Percentiles rank a stretch among this genome's conserved stretches.
phyloP scores from a whole-genome alignment of 2,329 filamentous ascomycete species.

The Nemania sp. region DNA sequence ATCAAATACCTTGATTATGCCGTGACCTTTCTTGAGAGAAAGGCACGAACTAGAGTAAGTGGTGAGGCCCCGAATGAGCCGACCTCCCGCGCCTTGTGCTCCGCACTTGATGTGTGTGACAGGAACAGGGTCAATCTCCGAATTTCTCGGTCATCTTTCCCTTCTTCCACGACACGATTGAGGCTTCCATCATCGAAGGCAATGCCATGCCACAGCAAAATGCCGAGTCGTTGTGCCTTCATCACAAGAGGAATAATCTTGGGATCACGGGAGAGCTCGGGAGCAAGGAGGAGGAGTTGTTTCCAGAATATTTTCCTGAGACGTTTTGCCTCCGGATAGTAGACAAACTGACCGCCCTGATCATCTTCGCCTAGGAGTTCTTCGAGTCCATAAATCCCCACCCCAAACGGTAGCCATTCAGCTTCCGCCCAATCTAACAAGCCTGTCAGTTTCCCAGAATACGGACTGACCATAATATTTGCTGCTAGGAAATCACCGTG shows the following conservation, averaged over 20 bases:
- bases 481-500: conserved; percentile 64
- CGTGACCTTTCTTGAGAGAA: conserved; percentile 20
- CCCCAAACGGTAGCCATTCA: conserved; percentile 63
- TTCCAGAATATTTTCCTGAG: conserved; percentile 58
- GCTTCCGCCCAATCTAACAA: conserved; percentile 69
- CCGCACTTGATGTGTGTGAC: conserved; percentile 20
- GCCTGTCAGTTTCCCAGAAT: conserved; percentile 52
- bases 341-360: conserved; percentile 45
- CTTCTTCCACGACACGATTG: conserved; percentile 59
- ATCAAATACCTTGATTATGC: conserved; percentile 12
- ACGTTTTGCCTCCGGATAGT: conserved; percentile 48
- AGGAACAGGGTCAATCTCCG: conserved; percentile 50
- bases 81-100: conserved; percentile 7
- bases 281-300: conserved; percentile 42
- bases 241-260: conserved; percentile 41
- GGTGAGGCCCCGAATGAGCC: conserved; percentile 15
- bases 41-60: conserved; percentile 24
- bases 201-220: conserved; percentile 66
- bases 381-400: conserved; percentile 64
- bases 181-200: conserved; percentile 65
- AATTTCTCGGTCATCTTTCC: conserved; percentile 57
- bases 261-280: conserved; percentile 39
- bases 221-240: conserved; percentile 55
- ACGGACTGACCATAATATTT: conserved; percentile 58
- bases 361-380: conserved; percentile 57